A percentile compares a stretch with the other conserved stretches of the same genome.
phyloP scores from a whole-genome alignment of 306 rosid species.

The Cucumis cinereus region DNA sequence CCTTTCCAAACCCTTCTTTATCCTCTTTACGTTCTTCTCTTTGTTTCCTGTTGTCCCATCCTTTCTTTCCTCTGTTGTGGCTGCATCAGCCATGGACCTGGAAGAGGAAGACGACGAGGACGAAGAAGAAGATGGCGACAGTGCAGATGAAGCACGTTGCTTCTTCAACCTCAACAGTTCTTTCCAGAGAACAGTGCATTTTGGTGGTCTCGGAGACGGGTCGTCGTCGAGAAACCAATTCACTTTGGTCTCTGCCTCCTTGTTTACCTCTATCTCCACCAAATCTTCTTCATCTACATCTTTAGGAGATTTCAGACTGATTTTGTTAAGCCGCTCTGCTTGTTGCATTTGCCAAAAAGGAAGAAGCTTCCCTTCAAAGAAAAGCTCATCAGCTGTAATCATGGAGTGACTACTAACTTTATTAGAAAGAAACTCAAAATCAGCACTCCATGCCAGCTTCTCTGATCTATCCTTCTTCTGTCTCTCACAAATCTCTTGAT shows the following conservation, averaged over 20 bases:
- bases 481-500: slow-evolving; percentile 24
- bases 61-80: slow-evolving; percentile 45
- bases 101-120: slow-evolving; percentile 70
- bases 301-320: slow-evolving; percentile 36
- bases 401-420: slow-evolving; percentile 37
- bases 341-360: slow-evolving; percentile 88
- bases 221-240: slow-evolving; percentile 95
- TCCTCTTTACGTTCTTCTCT: slow-evolving; percentile 55
- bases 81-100: slow-evolving; percentile 54
- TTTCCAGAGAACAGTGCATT: slow-evolving; percentile 95
- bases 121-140: slow-evolving; percentile 84
- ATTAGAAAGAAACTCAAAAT: slow-evolving; percentile 83
- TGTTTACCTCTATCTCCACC: slow-evolving; percentile 17
- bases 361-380: slow-evolving; percentile 91
- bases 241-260: slow-evolving; percentile 44
- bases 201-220: slow-evolving; percentile 98
- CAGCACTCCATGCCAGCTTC: slow-evolving; percentile 34
- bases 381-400: slow-evolving; percentile 86
- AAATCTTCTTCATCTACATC: slow-evolving; percentile 24
- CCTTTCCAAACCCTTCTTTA: slow-evolving; percentile 79
- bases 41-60: slow-evolving; percentile 26
- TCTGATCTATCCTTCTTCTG: slow-evolving; percentile 23
- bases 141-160: slow-evolving; percentile 68
- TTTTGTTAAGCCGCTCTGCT: slow-evolving; percentile 66
- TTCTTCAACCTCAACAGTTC: slow-evolving; percentile 91